Evolutionary conservation across 352 stramenopile genomes (phyloP).

Genomic region (Globisporangium yorkense): DNA sequence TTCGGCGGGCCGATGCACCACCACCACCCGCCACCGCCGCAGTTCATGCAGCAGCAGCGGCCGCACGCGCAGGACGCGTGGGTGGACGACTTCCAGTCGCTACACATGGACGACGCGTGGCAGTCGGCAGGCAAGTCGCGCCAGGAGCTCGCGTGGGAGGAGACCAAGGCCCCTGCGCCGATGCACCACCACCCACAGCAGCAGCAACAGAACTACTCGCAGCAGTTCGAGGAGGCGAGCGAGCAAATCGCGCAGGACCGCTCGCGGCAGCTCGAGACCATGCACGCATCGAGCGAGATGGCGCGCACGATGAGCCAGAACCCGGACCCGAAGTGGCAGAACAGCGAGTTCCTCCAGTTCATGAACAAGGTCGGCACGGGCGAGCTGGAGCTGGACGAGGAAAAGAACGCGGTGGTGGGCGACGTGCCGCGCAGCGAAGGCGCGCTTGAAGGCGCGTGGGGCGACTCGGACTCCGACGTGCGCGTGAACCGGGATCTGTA

Average conservation of each 20-base stretch:
- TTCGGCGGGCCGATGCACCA: constrained; percentile 34
- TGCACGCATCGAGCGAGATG: constrained; percentile 60
- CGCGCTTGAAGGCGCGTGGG: constrained; percentile 62
- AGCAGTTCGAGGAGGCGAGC: constrained; percentile 20
- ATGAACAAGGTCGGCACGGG: constrained; percentile 77
- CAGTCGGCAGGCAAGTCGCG: constrained; percentile 46
- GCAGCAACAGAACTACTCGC: constrained; percentile 23
- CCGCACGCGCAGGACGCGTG: constrained; percentile 39
- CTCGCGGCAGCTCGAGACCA: constrained; percentile 29
- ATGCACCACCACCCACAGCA: constrained; percentile 36
- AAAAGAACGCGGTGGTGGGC: constrained; percentile 61
- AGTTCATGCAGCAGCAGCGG: constrained; percentile 23
- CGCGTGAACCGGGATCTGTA: constrained; percentile 58
- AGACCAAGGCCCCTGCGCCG: constrained; percentile 34
- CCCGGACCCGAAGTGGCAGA: constrained; percentile 72
- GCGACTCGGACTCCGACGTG: constrained; percentile 31
- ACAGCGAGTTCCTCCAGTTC: constrained; percentile 85
- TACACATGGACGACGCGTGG: constrained; percentile 63
- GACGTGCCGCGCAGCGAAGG: constrained; percentile 34
- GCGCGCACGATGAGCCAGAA: constrained; percentile 76
- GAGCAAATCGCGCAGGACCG: constrained; percentile 21
- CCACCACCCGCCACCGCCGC: constrained; percentile 25
- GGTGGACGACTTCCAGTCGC: constrained; percentile 59
- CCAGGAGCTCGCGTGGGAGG: constrained; percentile 59
- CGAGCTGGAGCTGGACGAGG: constrained; percentile 72